These are phyloP conservation scores for Radiomyces spectabilis DNA, from an alignment of 192 early-diverging fungal species.

Conservation along the genomic window DNA sequence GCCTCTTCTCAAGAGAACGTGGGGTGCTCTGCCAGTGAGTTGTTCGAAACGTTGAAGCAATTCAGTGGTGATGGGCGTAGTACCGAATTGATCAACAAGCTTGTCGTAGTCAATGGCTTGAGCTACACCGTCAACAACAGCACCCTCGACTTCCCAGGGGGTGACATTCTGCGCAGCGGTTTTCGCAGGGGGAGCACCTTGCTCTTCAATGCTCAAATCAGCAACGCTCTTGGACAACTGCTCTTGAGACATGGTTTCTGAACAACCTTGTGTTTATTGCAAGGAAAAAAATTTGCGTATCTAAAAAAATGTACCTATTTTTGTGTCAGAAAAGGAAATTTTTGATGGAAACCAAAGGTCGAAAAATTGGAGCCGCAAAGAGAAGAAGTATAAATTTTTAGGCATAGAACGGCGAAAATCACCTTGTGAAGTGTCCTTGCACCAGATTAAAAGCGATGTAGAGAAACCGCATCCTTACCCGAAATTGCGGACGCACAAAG, in stretches of 20 bases:
- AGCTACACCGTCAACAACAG: constrained; percentile 77
- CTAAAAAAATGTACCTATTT: too few relatives aligned
- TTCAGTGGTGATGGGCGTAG: constrained; percentile 65
- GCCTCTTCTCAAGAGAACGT: constrained; percentile 80
- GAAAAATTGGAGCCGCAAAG: too few relatives aligned
- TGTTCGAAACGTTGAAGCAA: constrained; percentile 75
- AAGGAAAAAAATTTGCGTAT: too few relatives aligned
- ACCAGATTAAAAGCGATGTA: too few relatives aligned
- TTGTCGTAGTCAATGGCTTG: constrained; percentile 91
- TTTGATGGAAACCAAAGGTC: too few relatives aligned
- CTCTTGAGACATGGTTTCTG: background rate
- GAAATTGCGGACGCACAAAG: too few relatives aligned
- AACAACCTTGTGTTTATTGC: too few relatives aligned
- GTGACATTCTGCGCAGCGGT: constrained; percentile 57
- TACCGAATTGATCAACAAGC: constrained; percentile 85
- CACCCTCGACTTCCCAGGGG: constrained; percentile 93
- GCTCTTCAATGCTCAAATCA: constrained; percentile 3
- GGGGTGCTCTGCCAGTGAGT: constrained; percentile 77
- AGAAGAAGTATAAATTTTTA: too few relatives aligned
- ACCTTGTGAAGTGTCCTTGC: too few relatives aligned
- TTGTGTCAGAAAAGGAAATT: too few relatives aligned
- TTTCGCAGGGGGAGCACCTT: constrained; percentile 1
- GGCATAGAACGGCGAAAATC: too few relatives aligned
- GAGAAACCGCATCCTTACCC: too few relatives aligned
- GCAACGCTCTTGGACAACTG: background rate